phyloP scores from a whole-genome alignment of 2,329 filamentous ascomycete species.

The Tolypocladium album region DNA sequence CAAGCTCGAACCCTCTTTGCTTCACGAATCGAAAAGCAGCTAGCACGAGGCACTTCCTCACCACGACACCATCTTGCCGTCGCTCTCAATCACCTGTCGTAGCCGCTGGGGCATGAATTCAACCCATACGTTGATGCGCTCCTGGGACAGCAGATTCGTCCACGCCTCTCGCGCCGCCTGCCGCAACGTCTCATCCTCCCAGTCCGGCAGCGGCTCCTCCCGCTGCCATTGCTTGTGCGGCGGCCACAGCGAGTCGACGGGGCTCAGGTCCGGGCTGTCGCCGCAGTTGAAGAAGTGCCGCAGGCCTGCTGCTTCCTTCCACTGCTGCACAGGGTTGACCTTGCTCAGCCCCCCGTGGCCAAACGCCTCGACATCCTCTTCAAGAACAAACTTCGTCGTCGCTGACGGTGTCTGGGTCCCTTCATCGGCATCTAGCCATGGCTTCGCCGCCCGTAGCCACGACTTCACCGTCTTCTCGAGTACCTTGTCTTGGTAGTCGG shows the following conservation, averaged over 20 bases:
- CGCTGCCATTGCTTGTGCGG: slow-evolving; percentile 21
- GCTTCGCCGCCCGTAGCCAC: slow-evolving; percentile 19
- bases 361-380: slow-evolving; percentile 24
- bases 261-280: slow-evolving; percentile 25
- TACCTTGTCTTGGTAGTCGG: slow-evolving; percentile 22
- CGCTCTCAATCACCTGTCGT: slow-evolving; percentile 18
- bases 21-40: neutral
- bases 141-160: slow-evolving; percentile 16
- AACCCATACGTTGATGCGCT: slow-evolving; percentile 23
- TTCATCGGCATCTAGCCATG: slow-evolving; percentile 13
- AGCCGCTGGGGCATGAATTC: slow-evolving; percentile 24
- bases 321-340: slow-evolving; percentile 22
- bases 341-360: slow-evolving; percentile 25
- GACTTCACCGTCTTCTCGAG: slow-evolving; percentile 21
- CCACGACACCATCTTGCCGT: slow-evolving; percentile 22
- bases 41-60: slow-evolving; percentile 6
- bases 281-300: slow-evolving; percentile 23
- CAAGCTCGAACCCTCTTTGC: neutral
- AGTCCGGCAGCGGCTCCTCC: slow-evolving; percentile 13
- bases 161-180: slow-evolving; percentile 19
- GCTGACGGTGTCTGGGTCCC: slow-evolving; percentile 1
- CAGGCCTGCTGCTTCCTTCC: slow-evolving; percentile 22
- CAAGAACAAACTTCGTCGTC: slow-evolving; percentile 17
- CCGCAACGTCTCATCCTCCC: slow-evolving; percentile 21
- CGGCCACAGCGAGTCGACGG: slow-evolving; percentile 24